Evolutionary conservation across 371 early-diverging fungal genomes (phyloP).

Genomic region (Mucor piriformis): DNA sequence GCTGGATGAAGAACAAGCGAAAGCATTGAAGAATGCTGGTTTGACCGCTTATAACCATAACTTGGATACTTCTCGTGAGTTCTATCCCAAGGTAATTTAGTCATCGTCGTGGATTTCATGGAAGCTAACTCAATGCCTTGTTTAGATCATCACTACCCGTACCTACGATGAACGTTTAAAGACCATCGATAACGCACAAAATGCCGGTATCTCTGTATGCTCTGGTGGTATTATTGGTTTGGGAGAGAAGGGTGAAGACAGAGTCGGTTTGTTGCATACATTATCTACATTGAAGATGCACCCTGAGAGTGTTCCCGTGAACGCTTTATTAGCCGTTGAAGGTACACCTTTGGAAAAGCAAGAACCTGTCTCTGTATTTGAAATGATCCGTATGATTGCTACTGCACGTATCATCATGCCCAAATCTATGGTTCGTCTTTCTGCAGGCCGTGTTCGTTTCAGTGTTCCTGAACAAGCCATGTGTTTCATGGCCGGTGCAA

Average conservation of each 20-base stretch:
- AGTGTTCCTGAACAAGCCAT: constrained; percentile 76
- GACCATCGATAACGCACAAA: constrained; percentile 77
- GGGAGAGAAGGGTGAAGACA: constrained; percentile 77
- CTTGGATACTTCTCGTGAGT: constrained; percentile 84
- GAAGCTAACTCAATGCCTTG: not conserved
- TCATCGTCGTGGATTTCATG: not conserved
- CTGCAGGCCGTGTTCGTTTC: constrained; percentile 84
- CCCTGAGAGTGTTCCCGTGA: constrained; percentile 87
- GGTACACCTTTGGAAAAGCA: constrained; percentile 84
- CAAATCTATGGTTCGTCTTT: constrained; percentile 83
- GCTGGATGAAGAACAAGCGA: constrained; percentile 79
- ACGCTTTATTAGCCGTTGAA: constrained; percentile 81
- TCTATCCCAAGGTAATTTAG: constrained; percentile 69
- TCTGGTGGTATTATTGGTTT: constrained; percentile 90
- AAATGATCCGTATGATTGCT: constrained; percentile 87
- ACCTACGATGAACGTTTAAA: constrained; percentile 81
- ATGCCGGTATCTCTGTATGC: constrained; percentile 87
- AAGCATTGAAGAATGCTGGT: constrained; percentile 81
- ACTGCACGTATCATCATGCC: constrained; percentile 89
- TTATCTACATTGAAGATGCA: constrained; percentile 75
- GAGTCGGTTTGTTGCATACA: constrained; percentile 80
- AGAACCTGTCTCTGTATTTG: constrained; percentile 85
- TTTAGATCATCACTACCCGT: constrained; percentile 80
- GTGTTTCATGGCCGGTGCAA: constrained; percentile 89
- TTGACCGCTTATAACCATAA: constrained; percentile 93